Evolutionary conservation across 352 stramenopile genomes (phyloP), one percentile per base, ranked within the genome.

Genomic region (Phytophthora pinifolia): DNA sequence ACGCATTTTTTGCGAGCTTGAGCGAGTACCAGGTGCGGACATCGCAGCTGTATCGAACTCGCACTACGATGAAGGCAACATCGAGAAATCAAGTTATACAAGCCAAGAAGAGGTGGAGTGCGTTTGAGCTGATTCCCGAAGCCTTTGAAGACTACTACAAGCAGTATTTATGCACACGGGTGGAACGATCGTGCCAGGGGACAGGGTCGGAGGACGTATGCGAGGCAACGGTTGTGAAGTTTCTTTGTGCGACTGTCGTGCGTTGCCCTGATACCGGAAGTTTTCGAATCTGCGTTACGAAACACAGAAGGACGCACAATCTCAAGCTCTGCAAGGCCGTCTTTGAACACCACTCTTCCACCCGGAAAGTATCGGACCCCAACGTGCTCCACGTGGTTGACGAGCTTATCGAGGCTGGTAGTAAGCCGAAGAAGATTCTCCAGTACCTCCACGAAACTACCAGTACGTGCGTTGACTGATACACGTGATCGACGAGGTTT

Each of bases 341-440:
- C 5, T 59, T 25, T 14, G 32, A 46, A 9, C 6, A 37, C n/a
- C 50, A 58, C n/a, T 32, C 39, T 4, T 15, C 18, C 8, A 54
- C 35, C 14, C 22, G 34, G 3, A 27, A 7, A 43, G n/a, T 43
- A 2, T 37, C 13, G 0, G 18, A 49, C 14, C 39, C 49, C 20
- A 10, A 32, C 12, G 27, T 45, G 9, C 36, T 54, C n/a, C n/a
- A 22, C 31, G 17, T 54, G 9, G 46, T 54, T n/a, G 35, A 54
- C 17, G 47, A 55, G 36, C 35, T 47, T 8, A 12, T 47, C 15
- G 25, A 55, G 17, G 47, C n/a, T n/a, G n/a, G n/a, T n/a, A n/a
- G n/a, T n/a, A 41, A 54, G 12, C 47, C 34, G 1, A 54, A 46
- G 12, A 46, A 41, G n/a, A 54, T 55, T 25, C 29, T 55, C 7